Evolutionary conservation across 805 yeast genomes (phyloP), one percentile per base, ranked within the genome.

Genomic region (Vanderwaltozyma verrucispora): DNA sequence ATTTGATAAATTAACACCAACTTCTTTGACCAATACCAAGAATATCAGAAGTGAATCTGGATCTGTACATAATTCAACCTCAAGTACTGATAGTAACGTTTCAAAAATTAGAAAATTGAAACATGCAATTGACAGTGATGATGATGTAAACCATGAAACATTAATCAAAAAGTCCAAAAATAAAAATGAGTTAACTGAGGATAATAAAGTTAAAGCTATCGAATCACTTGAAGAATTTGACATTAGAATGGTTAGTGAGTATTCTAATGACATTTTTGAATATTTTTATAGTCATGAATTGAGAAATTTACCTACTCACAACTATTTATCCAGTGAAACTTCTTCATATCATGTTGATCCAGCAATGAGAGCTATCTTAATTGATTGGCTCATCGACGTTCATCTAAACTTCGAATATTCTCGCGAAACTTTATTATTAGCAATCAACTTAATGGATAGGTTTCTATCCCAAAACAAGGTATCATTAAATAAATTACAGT

Each of bases 341-440:
- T 68, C 74, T 60, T 85, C 80, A 56, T 75, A 75, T 41, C 74
- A 75, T 39, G 60, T 84, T 48, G 75, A 78, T 51, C 94, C 95
- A 40, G 72, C 75, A 45, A 80, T 82, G 84, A 73, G 96, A 48
- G 76, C 87, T 4, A 81, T 87, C 33, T 65, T 87, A 41, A 85
- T 87, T 11, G 95, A 87, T 60, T 87, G 96, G 96, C 68, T 87
- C 47, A 84, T 85, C 11, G 94, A 85, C 56, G 88, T 87, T 58
- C 96, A 86, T 65, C 67, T 76, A 49, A 72, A 84, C 54, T 87
- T 87, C 61, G 72, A 87, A 47, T 69, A 85, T 45, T 68, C 81
- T 33, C 94, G 94, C 2, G 96, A 87, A 60, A 85, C 95, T 11
- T 69, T 87, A 41, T 83, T 77, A 51, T 65, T 87, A 42, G 84